These are phyloP conservation scores for Diaporthe sp. DNA, from an alignment of 2,329 filamentous ascomycete genomes.

Conservation along the genomic window DNA sequence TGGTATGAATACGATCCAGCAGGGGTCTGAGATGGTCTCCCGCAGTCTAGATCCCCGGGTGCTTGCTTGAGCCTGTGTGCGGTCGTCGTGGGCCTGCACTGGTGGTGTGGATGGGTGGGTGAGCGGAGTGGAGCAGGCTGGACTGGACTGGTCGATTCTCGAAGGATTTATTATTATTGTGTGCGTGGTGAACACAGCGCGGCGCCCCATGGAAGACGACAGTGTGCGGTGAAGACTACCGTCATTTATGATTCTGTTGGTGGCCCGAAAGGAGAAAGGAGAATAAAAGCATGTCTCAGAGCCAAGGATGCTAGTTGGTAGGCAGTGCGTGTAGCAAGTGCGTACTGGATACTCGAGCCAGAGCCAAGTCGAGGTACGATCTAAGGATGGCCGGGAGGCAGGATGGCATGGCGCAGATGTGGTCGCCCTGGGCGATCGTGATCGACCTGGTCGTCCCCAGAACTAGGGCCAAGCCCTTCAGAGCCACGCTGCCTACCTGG, in stretches of 20 bases:
- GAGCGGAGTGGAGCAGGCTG: slow-evolving; percentile 1
- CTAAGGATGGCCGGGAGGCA: not conserved
- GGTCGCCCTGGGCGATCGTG: slow-evolving; percentile 11
- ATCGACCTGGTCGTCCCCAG: slow-evolving; percentile 7
- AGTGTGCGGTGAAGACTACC: slow-evolving; percentile 3
- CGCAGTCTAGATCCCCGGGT: slow-evolving; percentile 38
- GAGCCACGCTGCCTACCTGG: not conserved
- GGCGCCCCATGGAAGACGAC: not conserved
- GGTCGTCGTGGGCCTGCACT: slow-evolving; percentile 6
- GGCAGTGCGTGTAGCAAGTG: not conserved
- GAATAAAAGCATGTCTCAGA: slow-evolving; percentile 35
- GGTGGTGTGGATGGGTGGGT: not conserved
- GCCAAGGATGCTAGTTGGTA: slow-evolving; percentile 4
- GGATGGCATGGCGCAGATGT: not conserved
- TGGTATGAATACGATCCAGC: slow-evolving; percentile 10
- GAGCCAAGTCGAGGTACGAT: not conserved
- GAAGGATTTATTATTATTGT: slow-evolving; percentile 9
- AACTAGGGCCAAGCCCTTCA: not conserved
- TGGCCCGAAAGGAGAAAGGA: slow-evolving; percentile 24
- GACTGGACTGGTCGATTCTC: slow-evolving; percentile 20
- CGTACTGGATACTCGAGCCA: not conserved
- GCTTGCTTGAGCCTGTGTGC: slow-evolving; percentile 31
- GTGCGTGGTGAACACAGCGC: not conserved
- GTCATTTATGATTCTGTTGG: slow-evolving; percentile 19
- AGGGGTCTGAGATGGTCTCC: slow-evolving; percentile 31